These are phyloP conservation scores for Iris pallida DNA, from an alignment of 116 monocot species.

Conservation along the genomic window DNA sequence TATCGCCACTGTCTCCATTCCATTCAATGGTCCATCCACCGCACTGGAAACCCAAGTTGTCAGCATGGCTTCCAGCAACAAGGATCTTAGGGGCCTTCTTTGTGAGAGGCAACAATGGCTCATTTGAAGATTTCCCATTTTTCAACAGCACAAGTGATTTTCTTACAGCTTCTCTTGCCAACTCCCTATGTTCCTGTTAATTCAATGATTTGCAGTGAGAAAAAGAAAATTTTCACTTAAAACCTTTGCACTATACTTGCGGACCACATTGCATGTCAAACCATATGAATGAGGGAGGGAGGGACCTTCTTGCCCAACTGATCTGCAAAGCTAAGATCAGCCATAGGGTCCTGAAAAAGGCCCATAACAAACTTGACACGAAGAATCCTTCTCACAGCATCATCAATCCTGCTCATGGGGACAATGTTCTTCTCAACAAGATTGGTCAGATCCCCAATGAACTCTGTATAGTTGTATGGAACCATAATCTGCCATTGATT, in stretches of 20 bases:
- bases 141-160: constrained; percentile 56
- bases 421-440: constrained; percentile 32
- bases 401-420: constrained; percentile 48
- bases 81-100: constrained; percentile 39
- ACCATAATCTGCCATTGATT: constrained; percentile 22
- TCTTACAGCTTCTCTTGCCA: constrained; percentile 60
- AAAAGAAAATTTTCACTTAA: too few species aligned
- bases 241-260: too few species aligned
- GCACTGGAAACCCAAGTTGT: constrained; percentile 57
- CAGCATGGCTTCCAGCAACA: constrained; percentile 46
- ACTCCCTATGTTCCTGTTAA: constrained; percentile 37
- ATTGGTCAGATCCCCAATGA: constrained; percentile 33
- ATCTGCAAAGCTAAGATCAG: constrained; percentile 30
- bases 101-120: constrained; percentile 34
- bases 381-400: constrained; percentile 45
- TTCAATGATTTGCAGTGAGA: too few species aligned
- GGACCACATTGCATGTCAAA: too few species aligned
- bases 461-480: constrained; percentile 22
- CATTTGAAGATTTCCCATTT: constrained; percentile 26
- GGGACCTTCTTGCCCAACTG: constrained; percentile 39
- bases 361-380: constrained; percentile 43
- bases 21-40: constrained; percentile 60
- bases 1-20: constrained; percentile 41
- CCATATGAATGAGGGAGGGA: neutral
- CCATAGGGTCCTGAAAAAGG: constrained; percentile 45